Evolutionary conservation across 2,329 filamentous ascomycete genomes (phyloP), one percentile per base, ranked within the genome.

Genomic region (Plectosphaerella cucumerina): DNA sequence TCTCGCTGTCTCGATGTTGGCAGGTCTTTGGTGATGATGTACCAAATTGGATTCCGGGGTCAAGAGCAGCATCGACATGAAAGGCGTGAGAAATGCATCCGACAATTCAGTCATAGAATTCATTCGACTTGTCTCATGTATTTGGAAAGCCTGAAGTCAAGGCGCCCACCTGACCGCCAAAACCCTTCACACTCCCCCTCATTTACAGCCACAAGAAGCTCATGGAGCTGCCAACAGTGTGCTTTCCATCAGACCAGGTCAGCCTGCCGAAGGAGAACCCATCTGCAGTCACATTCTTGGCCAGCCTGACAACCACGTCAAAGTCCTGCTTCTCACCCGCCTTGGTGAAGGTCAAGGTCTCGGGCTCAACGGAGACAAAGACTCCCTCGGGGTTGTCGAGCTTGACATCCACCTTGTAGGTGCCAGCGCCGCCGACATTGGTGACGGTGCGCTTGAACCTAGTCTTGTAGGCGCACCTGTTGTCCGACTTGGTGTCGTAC

Each of bases 181-280:
- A n/a, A n/a, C n/a, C n/a, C n/a, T n/a, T n/a, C n/a, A n/a, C n/a
- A n/a, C n/a, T n/a, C n/a, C n/a, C n/a, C n/a, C n/a, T n/a, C n/a
- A n/a, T n/a, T 31, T 9, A 31, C 4, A 31, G 26, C 47, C 52
- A 54, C 11, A 42, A 14, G 8, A 56, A 49, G 20, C 43, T 41
- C 42, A 56, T n/a, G 1, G 53, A 55, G 44, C 55, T 57, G 2
- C 50, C 47, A 6, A 56, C 51, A 10, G 45, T 50, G 15, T 56
- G 55, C 26, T 35, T 48, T 10, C 51, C 45, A 46, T 53, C 51
- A n/a, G 55, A 52, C 48, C 55, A 56, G 1, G 31, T 48, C 23
- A 56, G 44, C 33, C 51, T 48, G 15, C 50, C 50, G 31, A 23
- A 55, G 1, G 51, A 39, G 2, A 9, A n/a, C 2, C 11, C 43